Evolutionary conservation across 345 rosid species (phyloP), one percentile per base, ranked within the genome.

Genomic region (Alliaria petiolata): DNA sequence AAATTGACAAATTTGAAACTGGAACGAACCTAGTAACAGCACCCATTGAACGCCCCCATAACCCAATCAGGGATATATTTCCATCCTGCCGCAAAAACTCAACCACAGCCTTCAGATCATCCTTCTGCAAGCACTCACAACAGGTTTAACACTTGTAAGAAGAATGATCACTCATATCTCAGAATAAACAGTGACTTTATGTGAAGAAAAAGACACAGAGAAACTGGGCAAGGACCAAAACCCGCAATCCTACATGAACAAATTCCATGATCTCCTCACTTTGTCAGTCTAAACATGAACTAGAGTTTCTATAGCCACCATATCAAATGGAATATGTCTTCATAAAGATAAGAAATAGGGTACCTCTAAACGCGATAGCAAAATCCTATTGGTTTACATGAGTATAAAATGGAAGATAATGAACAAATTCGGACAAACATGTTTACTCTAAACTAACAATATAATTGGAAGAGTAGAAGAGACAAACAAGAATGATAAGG

Each of bases 21-120:
- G 74, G 42, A 67, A 36, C 69, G 17, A 65, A 90, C 98, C 97
- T 90, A 56, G 98, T 87, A 59, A 88, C 97, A 55, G 98, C 90
- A 54, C 97, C 98, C 98, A 93, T 90, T 71, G 98, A 90, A 49
- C 93, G 96, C 50, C 98, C 98, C 97, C 98, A 93, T 70, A 93
- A 82, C 53, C 90, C 95, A 74, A 93, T 90, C 85, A 93, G 75
- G 72, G 98, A 88, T 71, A 90, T 84, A 75, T 87, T 88, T 83
- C 89, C 97, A 83, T 93, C 95, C 56, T 85, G 85, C 65, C 97
- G 86, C 72, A 93, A 66, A 79, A 80, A 84, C 81, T 93, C 85
- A 63, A 93, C 98, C 59, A 83, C 98, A 5, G 87, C 89, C 81
- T 65, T 88, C 70, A 90, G 83, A 84, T 93, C 98, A 70, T 90